Evolutionary conservation across 768 basidiomycete genomes (phyloP), one percentile per base, ranked within the genome.

Genomic region (Kwoniella shandongensis): DNA sequence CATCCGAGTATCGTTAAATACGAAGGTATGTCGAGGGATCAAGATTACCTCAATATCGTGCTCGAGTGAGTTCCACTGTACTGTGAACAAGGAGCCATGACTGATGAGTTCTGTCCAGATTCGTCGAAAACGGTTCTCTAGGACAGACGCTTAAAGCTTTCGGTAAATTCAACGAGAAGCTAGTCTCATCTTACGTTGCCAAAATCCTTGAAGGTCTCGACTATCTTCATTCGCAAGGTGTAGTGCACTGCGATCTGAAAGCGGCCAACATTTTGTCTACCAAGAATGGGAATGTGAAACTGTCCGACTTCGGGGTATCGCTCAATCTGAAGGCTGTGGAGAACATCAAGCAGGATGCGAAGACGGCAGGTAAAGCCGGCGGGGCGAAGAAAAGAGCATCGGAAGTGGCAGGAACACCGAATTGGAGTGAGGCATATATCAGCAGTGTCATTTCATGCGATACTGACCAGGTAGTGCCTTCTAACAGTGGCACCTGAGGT

Each of bases 201-300:
- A 96, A 93, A 82, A 97, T 98, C 69, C 82, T 98, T 42, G 94
- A 98, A 75, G 94, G 94, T 0, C 79, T 98, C 44, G 84, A 93
- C 69, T 98, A 97, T 76, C 84, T 99, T 13, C 94, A 99, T 77
- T 80, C 80, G 60, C 85, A 85, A 54, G 73, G 79, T 39, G 80
- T 79, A 36, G 92, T 97, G 8, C 94, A 99, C 74, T 96, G 94
- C 74, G 94, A 99, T 78, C 83, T 99, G 62, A 99, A 99, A 77
- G 92, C 94, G 0, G 94, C 94, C 22, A 99, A 98, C 74, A 96
- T 99, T 72, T 84, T 99, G n/a, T 92, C 89, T 13, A 98, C 93
- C 15, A 98, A 98, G 83, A 93, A 86, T 48, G 94, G 93, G 40
- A 96, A 98, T 70, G 87, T 96, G 71, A 98, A 98, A 79, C 83